These are phyloP conservation scores for Hyaloscypha bicolor DNA, from an alignment of 495 filamentous ascomycete genomes.

Conservation along the genomic window DNA sequence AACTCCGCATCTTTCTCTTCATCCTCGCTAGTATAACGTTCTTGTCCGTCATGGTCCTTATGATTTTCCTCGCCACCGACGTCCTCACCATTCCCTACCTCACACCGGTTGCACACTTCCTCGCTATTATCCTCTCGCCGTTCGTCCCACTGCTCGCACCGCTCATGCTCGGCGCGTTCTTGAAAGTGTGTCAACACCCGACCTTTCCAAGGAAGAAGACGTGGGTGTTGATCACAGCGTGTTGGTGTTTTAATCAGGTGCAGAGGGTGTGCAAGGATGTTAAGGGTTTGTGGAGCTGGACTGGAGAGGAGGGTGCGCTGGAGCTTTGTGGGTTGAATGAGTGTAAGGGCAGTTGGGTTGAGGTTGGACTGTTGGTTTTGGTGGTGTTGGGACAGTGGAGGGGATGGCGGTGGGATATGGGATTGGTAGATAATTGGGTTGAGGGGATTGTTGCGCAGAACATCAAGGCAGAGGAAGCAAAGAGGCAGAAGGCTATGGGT, in stretches of 20 bases:
- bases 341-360: constrained; percentile 6
- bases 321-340: constrained; percentile 5
- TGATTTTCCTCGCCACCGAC: constrained; percentile 7
- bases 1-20: neutral
- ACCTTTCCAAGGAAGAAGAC: constrained; percentile 3
- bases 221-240: constrained; percentile 13
- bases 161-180: constrained; percentile 3
- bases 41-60: neutral
- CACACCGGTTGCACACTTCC: constrained; percentile 15
- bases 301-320: neutral
- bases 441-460: neutral
- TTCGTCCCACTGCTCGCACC: constrained; percentile 8
- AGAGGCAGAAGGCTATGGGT: neutral
- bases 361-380: neutral
- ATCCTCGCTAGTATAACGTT: neutral
- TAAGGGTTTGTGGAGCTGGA: neutral
- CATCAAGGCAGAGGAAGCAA: neutral
- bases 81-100: constrained; percentile 11
- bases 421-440: constrained; percentile 5
- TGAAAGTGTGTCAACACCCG: constrained; percentile 8
- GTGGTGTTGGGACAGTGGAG: constrained; percentile 7
- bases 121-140: neutral
- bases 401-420: constrained; percentile 10
- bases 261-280: neutral
- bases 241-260: constrained; percentile 1